These are phyloP conservation scores for Globisporangium polare DNA, from an alignment of 352 stramenopile genomes.

Conservation along the genomic window DNA sequence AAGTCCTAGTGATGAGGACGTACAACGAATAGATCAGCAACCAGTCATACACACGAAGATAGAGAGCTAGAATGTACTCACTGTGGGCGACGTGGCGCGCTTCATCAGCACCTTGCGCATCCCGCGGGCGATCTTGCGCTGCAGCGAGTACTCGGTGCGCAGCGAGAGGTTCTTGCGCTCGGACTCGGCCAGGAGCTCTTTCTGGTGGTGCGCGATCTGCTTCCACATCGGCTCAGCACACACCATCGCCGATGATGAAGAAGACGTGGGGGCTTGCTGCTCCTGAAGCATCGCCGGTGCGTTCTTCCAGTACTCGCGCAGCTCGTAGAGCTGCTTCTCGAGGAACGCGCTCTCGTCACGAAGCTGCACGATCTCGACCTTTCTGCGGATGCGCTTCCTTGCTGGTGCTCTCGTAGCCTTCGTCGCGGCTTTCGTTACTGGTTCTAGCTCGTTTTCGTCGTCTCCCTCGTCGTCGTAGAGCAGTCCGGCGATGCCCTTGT, in stretches of 20 bases:
- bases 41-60: no score
- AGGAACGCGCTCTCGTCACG: not conserved
- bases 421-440: no score
- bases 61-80: no score
- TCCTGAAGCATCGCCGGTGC: not conserved
- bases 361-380: not conserved
- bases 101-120: slow-evolving; percentile 9
- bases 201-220: not conserved
- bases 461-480: not conserved
- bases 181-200: not conserved
- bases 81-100: slow-evolving; percentile 4
- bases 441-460: not conserved
- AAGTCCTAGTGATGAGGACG: not conserved
- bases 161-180: not conserved
- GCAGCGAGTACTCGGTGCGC: not conserved
- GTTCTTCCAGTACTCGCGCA: slow-evolving; percentile 3
- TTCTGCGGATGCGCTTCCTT: not conserved
- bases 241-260: not conserved
- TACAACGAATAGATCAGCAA: not conserved
- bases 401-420: not conserved
- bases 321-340: not conserved
- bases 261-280: not conserved
- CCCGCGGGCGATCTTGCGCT: not conserved
- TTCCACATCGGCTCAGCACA: not conserved
- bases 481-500: not conserved